Conservation (phyloP, 2,329 filamentous ascomycete genomes). For the Volutella citrinella region DNA sequence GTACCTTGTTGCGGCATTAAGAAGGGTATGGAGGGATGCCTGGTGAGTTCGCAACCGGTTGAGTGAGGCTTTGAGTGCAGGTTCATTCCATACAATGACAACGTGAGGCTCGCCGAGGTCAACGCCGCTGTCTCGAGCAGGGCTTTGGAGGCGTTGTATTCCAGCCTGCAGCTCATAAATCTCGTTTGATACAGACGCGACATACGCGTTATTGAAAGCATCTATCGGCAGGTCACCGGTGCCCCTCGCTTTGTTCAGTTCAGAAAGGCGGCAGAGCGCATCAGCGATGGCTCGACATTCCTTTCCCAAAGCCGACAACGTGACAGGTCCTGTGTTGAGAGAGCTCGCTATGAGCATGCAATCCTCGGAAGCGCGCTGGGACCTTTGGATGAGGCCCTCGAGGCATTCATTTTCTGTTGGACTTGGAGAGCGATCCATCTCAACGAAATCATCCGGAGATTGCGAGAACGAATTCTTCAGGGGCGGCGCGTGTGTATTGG, state of each 20-base stretch:
- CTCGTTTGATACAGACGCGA: conserved; percentile 24
- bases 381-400: conserved; percentile 23
- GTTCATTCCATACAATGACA: conserved; percentile 27
- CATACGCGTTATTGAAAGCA: conserved; percentile 24
- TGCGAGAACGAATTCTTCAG: too few species aligned
- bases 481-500: too few species aligned
- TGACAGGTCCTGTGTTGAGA: conserved; percentile 26
- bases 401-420: conserved; percentile 22
- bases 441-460: too few species aligned
- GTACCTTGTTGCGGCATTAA: conserved; percentile 25
- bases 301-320: conserved; percentile 21
- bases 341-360: conserved; percentile 23
- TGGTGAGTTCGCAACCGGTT: conserved; percentile 23
- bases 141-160: conserved; percentile 23
- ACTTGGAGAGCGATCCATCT: conserved; percentile 21
- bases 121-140: conserved; percentile 26
- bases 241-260: conserved; percentile 20
- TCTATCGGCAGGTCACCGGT: conserved; percentile 15
- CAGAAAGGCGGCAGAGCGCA: conserved; percentile 24
- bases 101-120: conserved; percentile 23
- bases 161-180: conserved; percentile 23
- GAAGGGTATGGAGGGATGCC: conserved; percentile 24
- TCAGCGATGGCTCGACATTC: conserved; percentile 24
- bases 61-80: conserved; percentile 18
- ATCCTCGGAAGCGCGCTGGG: conserved; percentile 23